phyloP scores from a whole-genome alignment of 1,284 basidiomycete genomes.

The Ustilago bromivora region DNA sequence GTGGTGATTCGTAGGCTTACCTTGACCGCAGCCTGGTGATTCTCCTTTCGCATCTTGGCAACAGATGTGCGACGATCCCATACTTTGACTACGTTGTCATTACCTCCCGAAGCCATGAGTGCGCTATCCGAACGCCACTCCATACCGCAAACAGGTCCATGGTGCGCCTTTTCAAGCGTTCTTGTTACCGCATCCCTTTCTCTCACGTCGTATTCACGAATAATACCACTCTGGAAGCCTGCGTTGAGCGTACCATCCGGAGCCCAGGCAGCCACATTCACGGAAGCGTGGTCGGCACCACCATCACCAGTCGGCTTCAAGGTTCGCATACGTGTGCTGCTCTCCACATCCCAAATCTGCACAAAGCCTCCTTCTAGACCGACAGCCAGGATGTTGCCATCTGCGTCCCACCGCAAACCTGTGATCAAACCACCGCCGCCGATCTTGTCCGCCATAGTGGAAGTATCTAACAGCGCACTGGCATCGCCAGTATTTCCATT shows the following conservation, averaged over 20 bases:
- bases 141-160: conserved; percentile 65
- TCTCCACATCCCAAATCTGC: conserved; percentile 94
- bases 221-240: conserved; percentile 65
- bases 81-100: conserved; percentile 94
- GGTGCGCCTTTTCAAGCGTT: conserved; percentile 63
- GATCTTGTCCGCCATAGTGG: conserved; percentile 61
- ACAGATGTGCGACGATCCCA: conserved; percentile 90
- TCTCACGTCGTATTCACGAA: conserved; percentile 67
- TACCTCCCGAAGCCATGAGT: conserved; percentile 91
- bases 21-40: conserved; percentile 66
- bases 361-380: conserved; percentile 87
- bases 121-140: conserved; percentile 72
- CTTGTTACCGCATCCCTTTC: conserved; percentile 60
- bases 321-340: conserved; percentile 82
- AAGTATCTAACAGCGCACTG: conserved; percentile 74
- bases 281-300: conserved; percentile 59
- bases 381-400: conserved; percentile 87
- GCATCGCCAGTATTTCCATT: conserved; percentile 89
- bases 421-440: conserved; percentile 74
- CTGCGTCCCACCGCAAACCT: conserved; percentile 85
- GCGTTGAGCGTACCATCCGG: conserved; percentile 63
- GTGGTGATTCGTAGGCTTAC: background rate
- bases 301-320: conserved; percentile 64
- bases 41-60: conserved; percentile 89
- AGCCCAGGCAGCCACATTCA: conserved; percentile 64